Evolutionary conservation across 441 rosid genomes (phyloP), one percentile per base, ranked within the genome.

Genomic region (Corymbia calophylla): DNA sequence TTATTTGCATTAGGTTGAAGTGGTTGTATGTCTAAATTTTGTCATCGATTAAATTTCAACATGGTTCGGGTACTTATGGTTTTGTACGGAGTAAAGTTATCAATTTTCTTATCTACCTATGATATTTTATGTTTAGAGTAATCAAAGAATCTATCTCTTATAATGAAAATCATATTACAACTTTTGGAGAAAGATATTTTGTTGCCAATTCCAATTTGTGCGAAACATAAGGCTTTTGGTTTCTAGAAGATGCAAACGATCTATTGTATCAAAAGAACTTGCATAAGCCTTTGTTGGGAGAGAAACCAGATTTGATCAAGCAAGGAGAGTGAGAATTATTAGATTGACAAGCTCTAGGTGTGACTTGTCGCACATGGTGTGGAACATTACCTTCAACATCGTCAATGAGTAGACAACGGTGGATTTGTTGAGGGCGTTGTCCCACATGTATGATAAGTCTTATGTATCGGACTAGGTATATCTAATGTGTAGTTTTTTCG

Each of bases 61-160:
- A 55, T 55, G 21, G 23, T 56, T 21, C 7, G 27, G 0, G 0
- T 56, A 56, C 5, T 56, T 56, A 21, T 8, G 23, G 27, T 56
- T 56, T 56, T 56, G 12, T 56, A 8, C 27, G 23, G 0, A 0
- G 12, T 56, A 56, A 56, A 56, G 27, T 21, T 21, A 1, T 56
- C 21, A 21, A 0, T 7, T 21, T 21, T 56, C 9, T 56, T 56
- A 27, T 56, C 60, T 21, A 56, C 27, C 0, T 56, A 2, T 56
- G 12, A 56, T 56, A 56, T 56, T 56, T 56, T 7, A 25, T 56
- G 0, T 56, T 11, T 27, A 0, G 23, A 56, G 8, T 21, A 25
- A 0, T 5, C 12, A 0, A 0, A 56, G 0, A 56, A 56, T 27
- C 1, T 8, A 0, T 27, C 27, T 56, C 60, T 11, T 56, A 27